These are phyloP conservation scores for Arthroderma uncinatum DNA, from an alignment of 2,329 filamentous ascomycete species.

Conservation along the genomic window DNA sequence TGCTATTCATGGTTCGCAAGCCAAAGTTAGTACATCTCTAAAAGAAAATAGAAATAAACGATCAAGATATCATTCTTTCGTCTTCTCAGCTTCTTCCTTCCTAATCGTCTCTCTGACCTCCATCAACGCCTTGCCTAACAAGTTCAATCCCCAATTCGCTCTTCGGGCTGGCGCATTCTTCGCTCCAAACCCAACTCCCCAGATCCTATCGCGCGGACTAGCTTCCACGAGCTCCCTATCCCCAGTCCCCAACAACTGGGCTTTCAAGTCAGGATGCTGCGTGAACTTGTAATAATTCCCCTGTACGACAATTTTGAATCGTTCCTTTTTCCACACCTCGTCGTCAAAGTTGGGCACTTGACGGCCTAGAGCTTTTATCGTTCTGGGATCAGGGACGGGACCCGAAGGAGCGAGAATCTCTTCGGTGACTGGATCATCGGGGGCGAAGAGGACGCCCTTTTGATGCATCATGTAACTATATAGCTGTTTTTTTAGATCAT, in stretches of 20 bases:
- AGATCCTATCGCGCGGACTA: slow-evolving; percentile 27
- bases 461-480: slow-evolving; percentile 26
- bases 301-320: slow-evolving; percentile 23
- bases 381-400: slow-evolving; percentile 17
- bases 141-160: slow-evolving; percentile 25
- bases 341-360: slow-evolving; percentile 25
- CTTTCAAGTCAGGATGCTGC: slow-evolving; percentile 21
- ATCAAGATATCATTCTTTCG: neutral
- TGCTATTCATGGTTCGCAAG: neutral
- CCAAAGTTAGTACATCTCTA: neutral
- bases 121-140: slow-evolving; percentile 26
- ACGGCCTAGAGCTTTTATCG: slow-evolving; percentile 21
- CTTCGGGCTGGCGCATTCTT: slow-evolving; percentile 22
- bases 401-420: slow-evolving; percentile 19
- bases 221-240: slow-evolving; percentile 25
- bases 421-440: slow-evolving; percentile 19
- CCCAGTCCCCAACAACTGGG: slow-evolving; percentile 22
- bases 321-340: slow-evolving; percentile 20
- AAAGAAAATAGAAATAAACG: neutral
- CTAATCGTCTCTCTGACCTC: slow-evolving; percentile 22
- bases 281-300: slow-evolving; percentile 26
- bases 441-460: slow-evolving; percentile 26
- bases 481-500: neutral
- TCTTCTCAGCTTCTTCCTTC: slow-evolving; percentile 12
- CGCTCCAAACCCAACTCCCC: slow-evolving; percentile 26